Conservation (phyloP, 169 alveolate species). For the Eimeria tenella region DNA sequence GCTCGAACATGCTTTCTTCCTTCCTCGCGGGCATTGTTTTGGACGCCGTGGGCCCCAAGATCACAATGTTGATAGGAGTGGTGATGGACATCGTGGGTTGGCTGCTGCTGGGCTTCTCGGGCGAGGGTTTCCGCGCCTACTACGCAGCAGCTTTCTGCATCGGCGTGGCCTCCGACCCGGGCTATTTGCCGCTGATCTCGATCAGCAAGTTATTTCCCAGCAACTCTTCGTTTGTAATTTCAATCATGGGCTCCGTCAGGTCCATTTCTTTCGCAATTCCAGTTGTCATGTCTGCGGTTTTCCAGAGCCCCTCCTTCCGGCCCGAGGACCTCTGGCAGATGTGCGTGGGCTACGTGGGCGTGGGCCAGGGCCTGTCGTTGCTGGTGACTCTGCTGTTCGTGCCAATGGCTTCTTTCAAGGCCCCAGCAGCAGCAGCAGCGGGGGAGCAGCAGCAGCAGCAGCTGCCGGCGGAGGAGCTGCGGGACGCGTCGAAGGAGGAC, state of each 20-base stretch:
- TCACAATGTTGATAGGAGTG: conserved; percentile 47
- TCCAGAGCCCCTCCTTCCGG: not conserved
- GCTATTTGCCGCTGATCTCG: conserved; percentile 74
- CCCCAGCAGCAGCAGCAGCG: not conserved
- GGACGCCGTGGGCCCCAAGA: conserved; percentile 78
- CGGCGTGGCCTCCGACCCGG: conserved; percentile 78
- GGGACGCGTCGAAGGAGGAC: conserved; percentile 11
- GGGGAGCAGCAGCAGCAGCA: conserved; percentile 4
- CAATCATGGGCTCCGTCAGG: conserved; percentile 76
- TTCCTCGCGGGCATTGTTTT: conserved; percentile 56
- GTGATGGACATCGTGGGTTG: conserved; percentile 70
- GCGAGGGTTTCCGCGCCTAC: conserved; percentile 44
- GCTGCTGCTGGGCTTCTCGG: conserved; percentile 56
- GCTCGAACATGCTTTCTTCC: conserved; percentile 73
- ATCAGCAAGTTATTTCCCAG: conserved; percentile 67
- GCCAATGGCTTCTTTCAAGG: conserved; percentile 49
- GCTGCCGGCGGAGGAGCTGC: not conserved
- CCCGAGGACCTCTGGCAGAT: conserved; percentile 54
- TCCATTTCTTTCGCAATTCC: conserved; percentile 77
- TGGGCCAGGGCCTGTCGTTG: conserved; percentile 63
- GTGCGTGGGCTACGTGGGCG: conserved; percentile 68
- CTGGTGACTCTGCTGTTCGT: conserved; percentile 37
- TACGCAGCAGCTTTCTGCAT: conserved; percentile 75
- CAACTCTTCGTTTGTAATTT: conserved; percentile 69
- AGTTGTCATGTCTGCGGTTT: conserved; percentile 66